Evolutionary conservation across 805 yeast species (phyloP).

Genomic region (Saccharomycopsis fodiens): DNA sequence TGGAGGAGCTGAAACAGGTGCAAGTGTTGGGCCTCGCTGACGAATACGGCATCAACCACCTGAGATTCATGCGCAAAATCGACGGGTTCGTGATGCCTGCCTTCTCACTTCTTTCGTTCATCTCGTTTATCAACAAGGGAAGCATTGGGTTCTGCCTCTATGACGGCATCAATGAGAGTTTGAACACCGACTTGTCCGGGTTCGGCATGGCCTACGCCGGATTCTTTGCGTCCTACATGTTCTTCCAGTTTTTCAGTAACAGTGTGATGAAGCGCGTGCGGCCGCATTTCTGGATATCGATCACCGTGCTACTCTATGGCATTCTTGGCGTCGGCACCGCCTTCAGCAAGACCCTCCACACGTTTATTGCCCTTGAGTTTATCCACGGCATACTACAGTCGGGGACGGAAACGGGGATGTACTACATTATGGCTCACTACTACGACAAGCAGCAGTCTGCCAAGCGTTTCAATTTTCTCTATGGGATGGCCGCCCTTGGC

Average conservation of each 20-base stretch:
- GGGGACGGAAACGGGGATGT: slow-evolving; percentile 69
- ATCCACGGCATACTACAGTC: slow-evolving; percentile 63
- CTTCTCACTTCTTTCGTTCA: slow-evolving; percentile 57
- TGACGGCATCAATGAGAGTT: slow-evolving; percentile 47
- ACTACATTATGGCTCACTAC: slow-evolving; percentile 46
- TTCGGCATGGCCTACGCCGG: slow-evolving; percentile 57
- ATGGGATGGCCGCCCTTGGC: slow-evolving; percentile 59
- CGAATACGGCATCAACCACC: slow-evolving; percentile 42
- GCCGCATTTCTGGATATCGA: slow-evolving; percentile 59
- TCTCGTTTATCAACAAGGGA: slow-evolving; percentile 67
- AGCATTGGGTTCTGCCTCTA: slow-evolving; percentile 66
- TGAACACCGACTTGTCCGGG: slow-evolving; percentile 1
- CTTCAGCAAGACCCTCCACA: slow-evolving; percentile 48
- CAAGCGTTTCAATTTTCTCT: slow-evolving; percentile 59
- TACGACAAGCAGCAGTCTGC: slow-evolving; percentile 60
- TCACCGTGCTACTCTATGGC: slow-evolving; percentile 54
- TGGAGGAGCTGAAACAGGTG: background rate
- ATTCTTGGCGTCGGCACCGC: slow-evolving; percentile 59
- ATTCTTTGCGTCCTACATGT: slow-evolving; percentile 62
- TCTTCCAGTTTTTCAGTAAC: slow-evolving; percentile 53
- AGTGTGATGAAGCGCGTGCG: slow-evolving; percentile 46
- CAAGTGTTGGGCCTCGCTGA: slow-evolving; percentile 28
- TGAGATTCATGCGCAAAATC: slow-evolving; percentile 49
- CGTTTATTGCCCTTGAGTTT: slow-evolving; percentile 52
- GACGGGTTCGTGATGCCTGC: slow-evolving; percentile 65